Evolutionary conservation across 257 asterid species (phyloP).

Genomic region (Eucommia ulmoides): DNA sequence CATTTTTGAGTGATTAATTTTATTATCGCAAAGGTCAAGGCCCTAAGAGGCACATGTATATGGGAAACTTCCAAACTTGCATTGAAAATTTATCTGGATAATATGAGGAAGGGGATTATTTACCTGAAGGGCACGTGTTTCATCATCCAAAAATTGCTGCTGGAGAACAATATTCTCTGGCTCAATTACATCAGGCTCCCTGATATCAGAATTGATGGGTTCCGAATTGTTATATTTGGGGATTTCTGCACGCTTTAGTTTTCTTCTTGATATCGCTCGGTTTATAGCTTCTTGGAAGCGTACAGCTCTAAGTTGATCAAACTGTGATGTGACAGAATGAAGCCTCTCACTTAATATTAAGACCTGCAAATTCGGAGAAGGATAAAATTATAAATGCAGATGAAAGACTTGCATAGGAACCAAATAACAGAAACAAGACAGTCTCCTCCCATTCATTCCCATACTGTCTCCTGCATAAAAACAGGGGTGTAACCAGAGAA

Average conservation of each 20-base stretch:
- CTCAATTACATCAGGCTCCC: constrained; percentile 29
- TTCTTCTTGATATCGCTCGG: constrained; percentile 74
- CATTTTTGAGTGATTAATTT: too few species aligned
- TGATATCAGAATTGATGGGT: constrained; percentile 10
- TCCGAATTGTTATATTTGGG: constrained; percentile 21
- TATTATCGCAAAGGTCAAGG: too few species aligned
- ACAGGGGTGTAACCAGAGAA: too few species aligned
- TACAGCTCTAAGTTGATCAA: constrained; percentile 87
- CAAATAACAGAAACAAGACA: not conserved
- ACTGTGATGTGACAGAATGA: constrained; percentile 73
- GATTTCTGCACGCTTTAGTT: constrained; percentile 30
- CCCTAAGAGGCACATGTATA: not conserved
- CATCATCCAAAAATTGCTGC: constrained; percentile 69
- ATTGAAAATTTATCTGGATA: not conserved
- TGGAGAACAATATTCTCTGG: constrained; percentile 50
- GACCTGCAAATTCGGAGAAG: constrained; percentile 37
- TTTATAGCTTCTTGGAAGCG: constrained; percentile 89
- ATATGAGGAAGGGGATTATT: not conserved
- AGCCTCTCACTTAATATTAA: constrained; percentile 86
- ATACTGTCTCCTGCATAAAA: too few species aligned
- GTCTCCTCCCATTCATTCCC: too few species aligned
- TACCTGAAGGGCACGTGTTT: constrained; percentile 90
- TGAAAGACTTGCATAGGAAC: too few species aligned
- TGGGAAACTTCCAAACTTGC: constrained; percentile 6
- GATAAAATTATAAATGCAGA: not conserved